Percentiles rank a stretch among this genome's conserved stretches.
phyloP scores from a whole-genome alignment of 768 basidiomycete genomes.

The Lyophyllum shimeji region DNA sequence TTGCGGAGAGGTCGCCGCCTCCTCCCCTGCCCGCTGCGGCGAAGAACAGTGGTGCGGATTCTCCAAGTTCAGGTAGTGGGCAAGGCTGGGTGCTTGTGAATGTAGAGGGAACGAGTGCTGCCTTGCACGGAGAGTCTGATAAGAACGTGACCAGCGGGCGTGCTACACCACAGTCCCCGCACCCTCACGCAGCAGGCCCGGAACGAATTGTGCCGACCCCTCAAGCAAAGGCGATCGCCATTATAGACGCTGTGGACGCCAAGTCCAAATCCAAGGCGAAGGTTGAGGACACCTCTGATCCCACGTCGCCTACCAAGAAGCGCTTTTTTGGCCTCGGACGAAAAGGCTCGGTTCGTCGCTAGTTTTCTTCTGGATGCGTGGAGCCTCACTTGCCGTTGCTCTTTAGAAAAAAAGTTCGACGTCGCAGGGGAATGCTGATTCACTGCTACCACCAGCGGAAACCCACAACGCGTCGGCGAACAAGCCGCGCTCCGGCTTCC shows the following conservation, averaged over 20 bases:
- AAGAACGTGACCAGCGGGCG: background rate
- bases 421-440: background rate
- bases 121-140: constrained; percentile 4
- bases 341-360: constrained; percentile 36
- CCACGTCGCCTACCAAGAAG: constrained; percentile 14
- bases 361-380: background rate
- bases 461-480: constrained; percentile 3
- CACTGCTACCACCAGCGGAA: background rate
- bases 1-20: constrained; percentile 30
- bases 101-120: constrained; percentile 39
- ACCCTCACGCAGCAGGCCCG: background rate
- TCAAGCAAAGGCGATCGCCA: constrained; percentile 62
- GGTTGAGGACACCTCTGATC: constrained; percentile 3
- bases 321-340: constrained; percentile 39
- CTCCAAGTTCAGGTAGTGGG: constrained; percentile 29
- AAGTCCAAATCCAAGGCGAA: constrained; percentile 37
- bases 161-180: background rate
- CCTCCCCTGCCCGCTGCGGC: constrained; percentile 16
- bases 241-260: constrained; percentile 56
- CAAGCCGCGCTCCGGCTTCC: constrained; percentile 28
- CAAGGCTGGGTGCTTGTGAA: constrained; percentile 70
- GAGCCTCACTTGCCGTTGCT: background rate
- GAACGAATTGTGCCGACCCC: constrained; percentile 18
- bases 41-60: background rate
- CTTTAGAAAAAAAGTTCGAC: constrained; percentile 12